phyloP scores from a whole-genome alignment of 148 eudicot genomes.

The Rhododendron griersonianum region DNA sequence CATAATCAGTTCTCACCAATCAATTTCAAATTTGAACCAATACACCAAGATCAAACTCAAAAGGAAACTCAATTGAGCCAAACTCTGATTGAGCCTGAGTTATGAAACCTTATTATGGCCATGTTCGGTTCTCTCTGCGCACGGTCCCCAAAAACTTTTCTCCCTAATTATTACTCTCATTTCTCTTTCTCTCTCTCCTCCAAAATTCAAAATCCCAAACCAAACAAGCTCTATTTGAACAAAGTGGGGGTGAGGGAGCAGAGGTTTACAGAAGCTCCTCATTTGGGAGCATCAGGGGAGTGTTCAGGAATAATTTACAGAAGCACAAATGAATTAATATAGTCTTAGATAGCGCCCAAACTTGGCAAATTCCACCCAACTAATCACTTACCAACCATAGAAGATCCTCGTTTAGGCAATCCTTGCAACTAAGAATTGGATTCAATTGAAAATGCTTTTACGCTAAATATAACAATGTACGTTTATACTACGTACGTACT shows the following conservation, averaged over 20 bases:
- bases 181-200: too few species aligned
- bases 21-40: neutral
- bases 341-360: neutral
- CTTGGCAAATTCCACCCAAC: neutral
- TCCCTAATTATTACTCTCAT: too few species aligned
- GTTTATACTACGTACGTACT: neutral
- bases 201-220: too few species aligned
- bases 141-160: too few species aligned
- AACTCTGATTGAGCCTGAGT: neutral
- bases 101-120: neutral
- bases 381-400: neutral
- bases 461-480: neutral
- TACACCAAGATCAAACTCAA: neutral
- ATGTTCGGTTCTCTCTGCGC: too few species aligned
- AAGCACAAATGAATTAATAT: neutral
- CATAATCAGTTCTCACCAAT: slow-evolving; percentile 6
- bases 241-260: too few species aligned
- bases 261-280: neutral
- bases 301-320: neutral
- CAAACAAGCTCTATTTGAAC: too few species aligned
- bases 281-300: neutral
- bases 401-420: neutral
- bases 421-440: neutral
- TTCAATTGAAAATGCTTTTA: neutral
- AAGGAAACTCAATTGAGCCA: neutral